Base-by-base conservation (phyloP, 1,284 basidiomycete species). In the Leccinum ponderosum region DNA sequence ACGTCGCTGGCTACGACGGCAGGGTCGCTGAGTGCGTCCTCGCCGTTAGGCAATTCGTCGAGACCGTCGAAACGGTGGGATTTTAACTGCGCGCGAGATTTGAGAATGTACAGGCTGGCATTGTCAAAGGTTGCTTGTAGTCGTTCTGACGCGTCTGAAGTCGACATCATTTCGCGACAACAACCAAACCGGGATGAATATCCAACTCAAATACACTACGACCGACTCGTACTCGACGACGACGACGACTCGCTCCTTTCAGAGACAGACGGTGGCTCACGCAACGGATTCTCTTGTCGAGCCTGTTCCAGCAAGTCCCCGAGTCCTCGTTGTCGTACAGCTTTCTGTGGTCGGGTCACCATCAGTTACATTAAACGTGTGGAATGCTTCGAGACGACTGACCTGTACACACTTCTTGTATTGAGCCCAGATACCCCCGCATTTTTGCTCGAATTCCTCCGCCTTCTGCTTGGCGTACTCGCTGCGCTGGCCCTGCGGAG, bases 371-470 rank as follows among this genome's bases (percentile, higher is more conserved):
- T 35, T 14, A 0, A 35, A 1, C 0, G 33, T 35, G 33, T 35
- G 6, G 33, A 6, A 6, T 35, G 6, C 33, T 35, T 35, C 29
- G 29, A 31, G 9, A 31, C 29, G 20, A 31, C 76, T 51, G 62
- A 89, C 90, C 79, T 90, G 87, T 17, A 97, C 83, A 73, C 95
- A 97, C 3, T 78, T 77, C 64, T 86, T 86, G 75, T 97, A 97
- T 64, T 83, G 82, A 39, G 81, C 76, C 90, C 94, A 97, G 9
- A 93, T 76, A 65, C 81, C 82, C 4, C 94, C 95, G 68, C 95
- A 97, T 52, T 89, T 87, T 53, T 80, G 75, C 66, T 96, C 89
- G 72, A 94, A 95, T 71, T 94, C 89, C 52, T 89, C 87, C 7
- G 91, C 92, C 74, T 87, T 90, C 62, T 78, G 72, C 60, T 75